Conservation (phyloP, 2,329 filamentous ascomycete genomes). For the Xylaria sp. region DNA sequence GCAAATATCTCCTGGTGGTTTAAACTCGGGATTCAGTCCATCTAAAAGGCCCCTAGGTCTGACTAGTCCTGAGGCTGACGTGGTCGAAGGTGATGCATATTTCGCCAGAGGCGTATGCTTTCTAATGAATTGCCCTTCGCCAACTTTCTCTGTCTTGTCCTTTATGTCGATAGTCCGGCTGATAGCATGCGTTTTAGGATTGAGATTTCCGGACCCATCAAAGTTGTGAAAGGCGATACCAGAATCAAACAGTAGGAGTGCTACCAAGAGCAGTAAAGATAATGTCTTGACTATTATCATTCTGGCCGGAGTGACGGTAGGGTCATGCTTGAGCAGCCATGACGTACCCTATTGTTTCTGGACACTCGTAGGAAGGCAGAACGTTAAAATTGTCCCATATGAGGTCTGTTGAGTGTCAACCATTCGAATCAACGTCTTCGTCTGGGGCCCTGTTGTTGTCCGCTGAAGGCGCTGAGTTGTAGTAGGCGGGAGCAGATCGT, state of each 20-base stretch:
- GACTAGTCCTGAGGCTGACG: background rate
- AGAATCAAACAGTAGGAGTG: background rate
- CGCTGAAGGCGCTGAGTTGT: background rate
- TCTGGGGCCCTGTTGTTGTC: background rate
- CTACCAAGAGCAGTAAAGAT: slow-evolving; percentile 24
- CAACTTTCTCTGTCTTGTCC: background rate
- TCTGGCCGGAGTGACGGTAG: background rate
- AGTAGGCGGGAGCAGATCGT: background rate
- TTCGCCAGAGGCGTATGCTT: background rate
- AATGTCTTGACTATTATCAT: slow-evolving; percentile 23
- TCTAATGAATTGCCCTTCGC: background rate
- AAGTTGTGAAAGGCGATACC: slow-evolving; percentile 3
- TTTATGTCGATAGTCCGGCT: background rate
- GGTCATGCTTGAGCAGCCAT: slow-evolving; percentile 23
- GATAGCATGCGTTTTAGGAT: background rate
- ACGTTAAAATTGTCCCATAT: slow-evolving; percentile 4
- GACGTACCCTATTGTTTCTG: background rate
- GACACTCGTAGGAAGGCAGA: background rate
- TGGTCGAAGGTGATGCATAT: background rate
- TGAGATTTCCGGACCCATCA: background rate
- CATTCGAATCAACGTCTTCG: background rate
- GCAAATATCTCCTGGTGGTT: background rate
- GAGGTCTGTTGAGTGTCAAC: background rate
- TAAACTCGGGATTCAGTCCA: too few relatives aligned
- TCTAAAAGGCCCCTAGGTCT: background rate